These are phyloP conservation scores for Phytophthora pisi DNA, from an alignment of 352 stramenopile genomes.

Conservation along the genomic window DNA sequence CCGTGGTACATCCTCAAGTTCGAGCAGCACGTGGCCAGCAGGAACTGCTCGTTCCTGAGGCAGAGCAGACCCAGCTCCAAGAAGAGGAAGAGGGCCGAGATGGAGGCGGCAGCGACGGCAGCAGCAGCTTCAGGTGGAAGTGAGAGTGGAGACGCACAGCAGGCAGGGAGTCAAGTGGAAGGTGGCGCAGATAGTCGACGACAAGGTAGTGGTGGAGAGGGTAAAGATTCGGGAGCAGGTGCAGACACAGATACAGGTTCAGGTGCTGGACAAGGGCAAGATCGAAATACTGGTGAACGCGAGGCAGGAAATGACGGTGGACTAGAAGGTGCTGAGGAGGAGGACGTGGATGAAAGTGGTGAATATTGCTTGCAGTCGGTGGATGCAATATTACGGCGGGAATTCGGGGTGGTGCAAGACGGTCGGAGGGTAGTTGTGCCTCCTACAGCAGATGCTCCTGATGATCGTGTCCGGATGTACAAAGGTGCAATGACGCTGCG, in stretches of 20 bases:
- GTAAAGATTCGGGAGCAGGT: neutral
- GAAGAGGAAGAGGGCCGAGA: constrained; percentile 25
- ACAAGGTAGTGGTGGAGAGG: neutral
- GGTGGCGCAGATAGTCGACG: neutral
- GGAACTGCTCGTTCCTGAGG: constrained; percentile 77
- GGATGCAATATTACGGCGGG: constrained; percentile 32
- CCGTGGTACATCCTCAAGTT: constrained; percentile 89
- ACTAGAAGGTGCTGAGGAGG: constrained; percentile 1
- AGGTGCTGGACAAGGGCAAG: neutral
- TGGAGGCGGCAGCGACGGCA: neutral
- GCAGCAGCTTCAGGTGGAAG: neutral
- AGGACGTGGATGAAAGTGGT: neutral
- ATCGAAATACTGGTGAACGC: neutral
- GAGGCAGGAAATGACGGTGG: neutral
- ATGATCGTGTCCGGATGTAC: constrained; percentile 29
- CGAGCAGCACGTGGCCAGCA: constrained; percentile 83
- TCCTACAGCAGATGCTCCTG: constrained; percentile 6
- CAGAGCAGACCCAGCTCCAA: constrained; percentile 25
- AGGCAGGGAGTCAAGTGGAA: neutral
- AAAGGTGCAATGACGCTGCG: constrained; percentile 42
- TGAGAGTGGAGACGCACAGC: neutral
- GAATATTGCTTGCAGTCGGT: constrained; percentile 43
- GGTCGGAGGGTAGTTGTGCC: constrained; percentile 19
- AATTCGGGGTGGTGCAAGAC: constrained; percentile 36
- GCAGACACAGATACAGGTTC: neutral